Percentiles rank a stretch among this genome's conserved stretches.
phyloP scores from a whole-genome alignment of 139 green algal species.

The Chlorella sp. region DNA sequence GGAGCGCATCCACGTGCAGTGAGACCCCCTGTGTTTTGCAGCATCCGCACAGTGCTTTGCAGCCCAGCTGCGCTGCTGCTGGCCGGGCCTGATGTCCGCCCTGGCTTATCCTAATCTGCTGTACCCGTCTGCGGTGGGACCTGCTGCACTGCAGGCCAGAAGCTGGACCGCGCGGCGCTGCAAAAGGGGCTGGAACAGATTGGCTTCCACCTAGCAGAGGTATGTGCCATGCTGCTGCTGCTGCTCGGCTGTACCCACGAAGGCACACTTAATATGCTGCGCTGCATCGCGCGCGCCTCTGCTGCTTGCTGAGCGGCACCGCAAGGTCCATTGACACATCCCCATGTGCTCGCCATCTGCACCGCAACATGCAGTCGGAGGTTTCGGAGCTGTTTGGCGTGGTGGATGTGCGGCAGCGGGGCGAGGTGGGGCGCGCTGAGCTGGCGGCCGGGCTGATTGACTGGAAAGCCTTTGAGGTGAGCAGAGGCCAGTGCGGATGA shows the following conservation, averaged over 20 bases:
- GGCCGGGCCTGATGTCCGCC: not conserved
- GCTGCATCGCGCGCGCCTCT: too few relatives aligned
- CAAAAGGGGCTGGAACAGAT: conserved; percentile 21
- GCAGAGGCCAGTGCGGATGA: too few relatives aligned
- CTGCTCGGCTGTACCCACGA: too few relatives aligned
- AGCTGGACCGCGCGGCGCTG: conserved; percentile 21
- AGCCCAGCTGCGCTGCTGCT: not conserved
- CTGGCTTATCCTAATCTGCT: too few relatives aligned
- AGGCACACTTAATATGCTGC: too few relatives aligned
- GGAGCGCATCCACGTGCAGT: not conserved
- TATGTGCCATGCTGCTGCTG: not conserved
- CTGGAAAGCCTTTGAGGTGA: conserved; percentile 32
- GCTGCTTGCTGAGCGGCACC: too few relatives aligned
- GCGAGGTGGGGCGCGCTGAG: conserved; percentile 12
- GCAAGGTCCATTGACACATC: too few relatives aligned
- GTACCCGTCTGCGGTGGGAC: too few relatives aligned
- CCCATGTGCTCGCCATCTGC: too few relatives aligned
- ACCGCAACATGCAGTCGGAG: conserved; percentile 17
- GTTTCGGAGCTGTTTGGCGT: conserved; percentile 35
- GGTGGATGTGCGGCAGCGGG: conserved; percentile 29
- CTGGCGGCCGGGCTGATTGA: conserved; percentile 36
- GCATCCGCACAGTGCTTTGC: too few relatives aligned
- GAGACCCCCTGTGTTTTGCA: not conserved
- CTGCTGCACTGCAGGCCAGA: conserved; percentile 23
- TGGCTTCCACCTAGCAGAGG: conserved; percentile 28